phyloP scores from a whole-genome alignment of 352 stramenopile species.

The Globisporangium cylindrosporum region DNA sequence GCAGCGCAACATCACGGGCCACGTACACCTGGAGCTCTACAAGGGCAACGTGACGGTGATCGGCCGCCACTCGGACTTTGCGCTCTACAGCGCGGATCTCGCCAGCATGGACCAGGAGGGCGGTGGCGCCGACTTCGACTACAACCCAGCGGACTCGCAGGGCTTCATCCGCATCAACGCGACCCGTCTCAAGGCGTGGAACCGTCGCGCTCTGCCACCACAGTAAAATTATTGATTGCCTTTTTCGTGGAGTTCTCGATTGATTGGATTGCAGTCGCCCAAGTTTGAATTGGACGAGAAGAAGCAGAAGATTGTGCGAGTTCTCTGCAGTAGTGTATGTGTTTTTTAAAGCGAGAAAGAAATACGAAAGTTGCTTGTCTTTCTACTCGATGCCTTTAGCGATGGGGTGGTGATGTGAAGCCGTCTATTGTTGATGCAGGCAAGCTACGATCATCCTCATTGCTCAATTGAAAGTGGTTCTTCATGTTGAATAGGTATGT shows the following conservation, averaged over 20 bases:
- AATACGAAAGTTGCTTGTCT: too few relatives aligned
- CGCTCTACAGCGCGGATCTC: conserved; percentile 97
- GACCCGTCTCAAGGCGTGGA: conserved; percentile 95
- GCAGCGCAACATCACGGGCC: conserved; percentile 94
- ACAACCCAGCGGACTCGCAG: conserved; percentile 96
- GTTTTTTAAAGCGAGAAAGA: neutral
- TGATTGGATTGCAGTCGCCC: too few relatives aligned
- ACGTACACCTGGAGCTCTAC: conserved; percentile 95
- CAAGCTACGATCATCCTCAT: too few relatives aligned
- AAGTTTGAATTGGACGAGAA: neutral
- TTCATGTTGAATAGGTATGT: too few relatives aligned
- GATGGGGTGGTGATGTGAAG: too few relatives aligned
- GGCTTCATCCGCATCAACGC: conserved; percentile 99
- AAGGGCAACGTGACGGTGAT: conserved; percentile 97
- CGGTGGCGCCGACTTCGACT: conserved; percentile 94
- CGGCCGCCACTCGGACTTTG: conserved; percentile 90
- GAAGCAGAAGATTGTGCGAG: neutral
- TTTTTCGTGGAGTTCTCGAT: neutral
- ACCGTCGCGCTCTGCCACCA: conserved; percentile 46
- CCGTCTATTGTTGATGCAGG: too few relatives aligned
- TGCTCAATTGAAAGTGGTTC: too few relatives aligned
- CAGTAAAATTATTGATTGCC: conserved; percentile 32
- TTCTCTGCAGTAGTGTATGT: neutral
- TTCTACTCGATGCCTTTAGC: too few relatives aligned
- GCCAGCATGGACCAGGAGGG: conserved; percentile 98